A percentile compares a stretch with the other conserved stretches of the same genome.
These are phyloP conservation scores for Plasmodium relictum DNA, from an alignment of 169 alveolate genomes.

Conservation along the genomic window DNA sequence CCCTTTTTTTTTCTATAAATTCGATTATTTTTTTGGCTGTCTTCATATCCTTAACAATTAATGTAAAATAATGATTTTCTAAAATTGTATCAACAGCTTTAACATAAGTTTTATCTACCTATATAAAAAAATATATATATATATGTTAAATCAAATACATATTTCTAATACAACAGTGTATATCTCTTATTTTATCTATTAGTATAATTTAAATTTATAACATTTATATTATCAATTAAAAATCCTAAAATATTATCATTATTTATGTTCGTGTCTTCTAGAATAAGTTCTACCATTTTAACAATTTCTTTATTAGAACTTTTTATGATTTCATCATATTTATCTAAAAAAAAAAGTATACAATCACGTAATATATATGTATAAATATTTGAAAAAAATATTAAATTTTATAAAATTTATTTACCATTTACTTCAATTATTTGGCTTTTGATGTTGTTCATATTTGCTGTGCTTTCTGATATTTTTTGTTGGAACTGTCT, in stretches of 20 bases:
- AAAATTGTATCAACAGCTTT: slow-evolving; percentile 69
- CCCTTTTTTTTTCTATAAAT: slow-evolving; percentile 70
- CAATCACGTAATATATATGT: not conserved
- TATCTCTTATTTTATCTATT: not conserved
- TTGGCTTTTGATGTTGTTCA: slow-evolving; percentile 64
- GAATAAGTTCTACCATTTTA: slow-evolving; percentile 55
- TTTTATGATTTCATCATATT: slow-evolving; percentile 69
- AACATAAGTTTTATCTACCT: slow-evolving; percentile 67
- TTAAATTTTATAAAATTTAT: not conserved
- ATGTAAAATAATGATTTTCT: slow-evolving; percentile 66
- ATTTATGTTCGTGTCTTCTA: slow-evolving; percentile 45
- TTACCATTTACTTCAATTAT: slow-evolving; percentile 74
- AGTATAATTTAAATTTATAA: slow-evolving; percentile 17
- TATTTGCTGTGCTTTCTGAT: slow-evolving; percentile 68
- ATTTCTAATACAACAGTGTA: not conserved
- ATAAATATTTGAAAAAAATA: not conserved
- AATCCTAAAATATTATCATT: slow-evolving; percentile 65
- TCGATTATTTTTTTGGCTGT: slow-evolving; percentile 73
- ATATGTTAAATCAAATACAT: not conserved
- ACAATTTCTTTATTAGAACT: slow-evolving; percentile 75
- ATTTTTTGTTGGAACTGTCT: slow-evolving; percentile 69
- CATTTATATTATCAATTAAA: slow-evolving; percentile 70
- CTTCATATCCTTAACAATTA: slow-evolving; percentile 70
- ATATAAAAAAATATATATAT: not conserved
- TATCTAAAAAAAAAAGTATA: slow-evolving; percentile 18